phyloP scores from a whole-genome alignment of 345 rosid species.

The Turritis glabra region DNA sequence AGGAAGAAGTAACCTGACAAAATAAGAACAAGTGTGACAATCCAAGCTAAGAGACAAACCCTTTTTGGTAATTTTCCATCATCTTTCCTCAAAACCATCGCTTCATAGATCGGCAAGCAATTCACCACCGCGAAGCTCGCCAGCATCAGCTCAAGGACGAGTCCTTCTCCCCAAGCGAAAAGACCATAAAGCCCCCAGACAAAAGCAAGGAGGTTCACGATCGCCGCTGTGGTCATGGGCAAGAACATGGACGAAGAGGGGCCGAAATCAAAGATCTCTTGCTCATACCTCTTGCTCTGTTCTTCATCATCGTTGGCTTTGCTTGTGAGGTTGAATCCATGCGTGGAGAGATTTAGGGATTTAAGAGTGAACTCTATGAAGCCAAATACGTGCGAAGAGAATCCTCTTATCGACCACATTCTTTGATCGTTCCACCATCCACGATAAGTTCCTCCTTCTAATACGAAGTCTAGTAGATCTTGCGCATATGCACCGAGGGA shows the following conservation, averaged over 20 bases:
- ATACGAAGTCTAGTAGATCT: conserved; percentile 43
- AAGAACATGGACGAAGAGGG: conserved; percentile 56
- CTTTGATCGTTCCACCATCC: conserved; percentile 80
- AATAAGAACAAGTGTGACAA: conserved; percentile 39
- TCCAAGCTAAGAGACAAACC: conserved; percentile 31
- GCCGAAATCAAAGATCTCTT: conserved; percentile 67
- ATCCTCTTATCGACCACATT: conserved; percentile 57
- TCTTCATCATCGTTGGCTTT: conserved; percentile 56
- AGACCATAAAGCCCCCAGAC: conserved; percentile 32
- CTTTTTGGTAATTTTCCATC: conserved; percentile 50
- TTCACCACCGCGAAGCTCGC: conserved; percentile 50
- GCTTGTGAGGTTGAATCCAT: conserved; percentile 61
- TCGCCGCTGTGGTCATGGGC: conserved; percentile 44
- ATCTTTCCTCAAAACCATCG: conserved; percentile 57
- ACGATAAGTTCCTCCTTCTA: conserved; percentile 42
- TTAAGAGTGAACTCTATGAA: conserved; percentile 49
- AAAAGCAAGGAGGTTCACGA: conserved; percentile 51
- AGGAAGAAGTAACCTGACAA: conserved; percentile 31
- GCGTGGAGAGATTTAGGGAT: conserved; percentile 44
- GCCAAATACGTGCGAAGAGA: conserved; percentile 46
- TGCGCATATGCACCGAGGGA: conserved; percentile 64
- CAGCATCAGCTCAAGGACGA: conserved; percentile 44
- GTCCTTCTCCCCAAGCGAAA: conserved; percentile 30
- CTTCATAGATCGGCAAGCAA: conserved; percentile 57
- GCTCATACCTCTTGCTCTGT: conserved; percentile 55